Percentiles rank a stretch among this genome's conserved stretches.
Evolutionary conservation across 129 eudicot genomes (phyloP).

Genomic region (Flaveria ramosissima): DNA sequence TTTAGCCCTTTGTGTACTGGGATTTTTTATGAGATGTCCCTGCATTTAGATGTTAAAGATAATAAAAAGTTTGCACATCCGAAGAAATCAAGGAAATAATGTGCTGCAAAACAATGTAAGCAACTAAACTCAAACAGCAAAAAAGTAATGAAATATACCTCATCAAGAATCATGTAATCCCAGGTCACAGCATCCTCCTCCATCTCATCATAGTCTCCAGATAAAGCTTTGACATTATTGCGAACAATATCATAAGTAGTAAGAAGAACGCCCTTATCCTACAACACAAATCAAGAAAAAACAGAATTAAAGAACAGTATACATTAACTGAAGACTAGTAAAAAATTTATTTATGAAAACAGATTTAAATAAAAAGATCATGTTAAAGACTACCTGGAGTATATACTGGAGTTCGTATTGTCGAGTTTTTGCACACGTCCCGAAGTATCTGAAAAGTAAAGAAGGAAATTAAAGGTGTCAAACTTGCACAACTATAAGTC

Average conservation of each 20-base stretch:
- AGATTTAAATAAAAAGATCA: not conserved
- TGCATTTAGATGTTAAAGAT: constrained; percentile 31
- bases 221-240: constrained; percentile 66
- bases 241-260: constrained; percentile 97
- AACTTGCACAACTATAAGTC: not conserved
- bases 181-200: constrained; percentile 68
- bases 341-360: not conserved
- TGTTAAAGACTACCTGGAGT: constrained; percentile 66
- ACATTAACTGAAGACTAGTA: constrained; percentile 6
- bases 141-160: constrained; percentile 44
- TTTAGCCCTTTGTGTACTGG: constrained; percentile 97
- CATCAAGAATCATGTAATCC: constrained; percentile 98
- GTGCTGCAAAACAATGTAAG: not conserved
- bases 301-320: constrained; percentile 10
- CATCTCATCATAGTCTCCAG: constrained; percentile 58
- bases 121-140: constrained; percentile 2
- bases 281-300: constrained; percentile 15
- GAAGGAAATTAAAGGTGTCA: not conserved
- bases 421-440: constrained; percentile 68
- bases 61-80: not conserved
- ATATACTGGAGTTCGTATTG: constrained; percentile 90
- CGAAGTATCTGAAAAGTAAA: constrained; percentile 57
- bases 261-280: constrained; percentile 90
- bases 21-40: constrained; percentile 99
- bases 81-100: not conserved